A percentile compares a stretch with the other conserved stretches of the same genome.
Conservation (phyloP, 371 early-diverging fungal species). For the Dichotomocladium elegans region DNA sequence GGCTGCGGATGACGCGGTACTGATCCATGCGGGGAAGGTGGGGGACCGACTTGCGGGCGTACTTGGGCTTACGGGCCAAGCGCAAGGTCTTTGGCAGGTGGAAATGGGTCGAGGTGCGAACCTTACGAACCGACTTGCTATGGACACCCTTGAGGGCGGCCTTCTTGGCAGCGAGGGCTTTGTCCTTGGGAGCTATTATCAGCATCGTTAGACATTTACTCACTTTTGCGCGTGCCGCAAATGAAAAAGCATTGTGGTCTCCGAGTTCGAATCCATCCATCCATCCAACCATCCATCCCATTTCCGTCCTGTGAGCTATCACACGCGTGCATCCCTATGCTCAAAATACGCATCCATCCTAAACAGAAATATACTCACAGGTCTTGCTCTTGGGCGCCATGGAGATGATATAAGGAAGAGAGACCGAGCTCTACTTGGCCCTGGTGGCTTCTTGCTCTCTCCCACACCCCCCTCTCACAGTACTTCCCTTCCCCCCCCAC, state of each 20-base stretch:
- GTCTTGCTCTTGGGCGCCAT: not conserved
- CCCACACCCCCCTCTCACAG: too few species aligned
- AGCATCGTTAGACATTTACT: not conserved
- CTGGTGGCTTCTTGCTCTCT: too few species aligned
- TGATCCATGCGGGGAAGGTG: conserved; percentile 77
- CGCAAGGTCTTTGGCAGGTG: conserved; percentile 93
- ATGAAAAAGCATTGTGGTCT: not conserved
- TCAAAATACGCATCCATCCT: not conserved
- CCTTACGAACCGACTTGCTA: conserved; percentile 79
- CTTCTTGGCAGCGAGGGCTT: conserved; percentile 79
- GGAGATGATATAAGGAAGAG: not conserved
- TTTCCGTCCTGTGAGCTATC: too few species aligned
- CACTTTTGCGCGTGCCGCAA: not conserved
- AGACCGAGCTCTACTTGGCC: too few species aligned
- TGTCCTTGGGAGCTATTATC: conserved; percentile 46
- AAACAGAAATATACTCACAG: not conserved
- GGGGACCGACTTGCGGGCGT: conserved; percentile 87
- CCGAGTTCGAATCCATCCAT: conserved; percentile 4
- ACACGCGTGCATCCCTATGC: not conserved
- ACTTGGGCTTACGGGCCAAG: conserved; percentile 86
- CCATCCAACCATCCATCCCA: not conserved
- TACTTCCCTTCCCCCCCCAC: too few species aligned
- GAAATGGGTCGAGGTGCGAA: conserved; percentile 91
- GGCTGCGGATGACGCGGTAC: conserved; percentile 89
- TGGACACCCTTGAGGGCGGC: conserved; percentile 89